Base-by-base conservation (phyloP, 805 yeast species). In the Candida wancherniae region DNA sequence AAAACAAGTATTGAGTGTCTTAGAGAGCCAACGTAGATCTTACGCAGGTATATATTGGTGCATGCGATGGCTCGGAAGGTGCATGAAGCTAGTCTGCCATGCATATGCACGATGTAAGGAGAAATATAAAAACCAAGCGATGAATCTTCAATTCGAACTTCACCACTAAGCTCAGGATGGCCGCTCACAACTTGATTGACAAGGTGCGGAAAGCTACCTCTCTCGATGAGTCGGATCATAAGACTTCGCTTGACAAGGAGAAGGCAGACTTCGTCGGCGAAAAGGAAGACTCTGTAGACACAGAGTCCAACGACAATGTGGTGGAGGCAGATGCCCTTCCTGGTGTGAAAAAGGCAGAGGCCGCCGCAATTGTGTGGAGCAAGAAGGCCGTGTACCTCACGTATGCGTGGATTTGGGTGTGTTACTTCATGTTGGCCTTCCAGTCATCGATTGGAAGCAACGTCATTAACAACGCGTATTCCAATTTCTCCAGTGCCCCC, bases 391-490 rank as follows among this genome's bases (percentile, higher is more conserved):
- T 58, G 25, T 50, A 50, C 22, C 10, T 27, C 5, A 49, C 51
- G 11, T 57, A 55, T 33, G 52, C 50, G 10, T 47, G 54, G 57
- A 57, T 58, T 34, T 58, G 63, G 63, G 45, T 56, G 15, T 47
- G 53, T 24, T 58, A 41, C 42, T 58, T 57, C 44, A 46, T 56
- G 50, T 42, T 55, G 22, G 56, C 61, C n/a, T 31, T 57, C 13
- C 62, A 54, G 26, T 40, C 46, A 17, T 25, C 53, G 9, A 44
- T 55, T 29, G 47, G 50, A 22, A 21, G 26, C 22, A 48, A 42
- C 36, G 44, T 57, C 29, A 39, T 36, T 10, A 21, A 26, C 26
- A 33, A 45, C 30, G 57, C 57, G 15, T 49, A 48, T 23, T 24
- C 49, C 17, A 34, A 33, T 6, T 58, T 57, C 34, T 9, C 33